These are phyloP conservation scores for Fusarium clavum DNA, from an alignment of 2,329 filamentous ascomycete species.

Conservation along the genomic window DNA sequence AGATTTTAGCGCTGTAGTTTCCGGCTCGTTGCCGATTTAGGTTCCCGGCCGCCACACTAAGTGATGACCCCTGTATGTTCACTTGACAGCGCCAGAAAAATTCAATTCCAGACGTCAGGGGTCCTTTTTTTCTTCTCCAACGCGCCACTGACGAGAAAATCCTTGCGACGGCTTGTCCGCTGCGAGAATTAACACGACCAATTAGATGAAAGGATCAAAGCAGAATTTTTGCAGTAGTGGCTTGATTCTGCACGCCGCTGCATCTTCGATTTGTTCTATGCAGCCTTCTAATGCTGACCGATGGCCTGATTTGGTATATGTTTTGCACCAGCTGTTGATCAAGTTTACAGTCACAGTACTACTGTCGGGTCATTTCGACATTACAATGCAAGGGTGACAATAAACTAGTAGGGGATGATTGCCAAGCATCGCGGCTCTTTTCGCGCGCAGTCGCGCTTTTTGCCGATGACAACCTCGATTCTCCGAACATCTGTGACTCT, in stretches of 20 bases:
- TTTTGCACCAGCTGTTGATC: not conserved
- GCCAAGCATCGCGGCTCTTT: constrained; percentile 24
- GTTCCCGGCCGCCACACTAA: constrained; percentile 18
- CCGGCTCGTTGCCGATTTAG: constrained; percentile 20
- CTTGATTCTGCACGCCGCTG: constrained; percentile 29
- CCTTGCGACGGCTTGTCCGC: constrained; percentile 34
- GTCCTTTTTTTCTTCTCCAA: not conserved
- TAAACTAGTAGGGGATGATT: not conserved
- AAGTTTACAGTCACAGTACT: not conserved
- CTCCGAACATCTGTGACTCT: constrained; percentile 23
- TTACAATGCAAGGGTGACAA: not conserved
- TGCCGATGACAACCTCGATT: constrained; percentile 31
- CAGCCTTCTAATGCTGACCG: constrained; percentile 11
- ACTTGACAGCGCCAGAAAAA: constrained; percentile 10
- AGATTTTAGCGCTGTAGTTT: constrained; percentile 33
- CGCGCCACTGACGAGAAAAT: constrained; percentile 15
- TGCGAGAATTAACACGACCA: constrained; percentile 12
- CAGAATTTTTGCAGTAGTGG: constrained; percentile 15
- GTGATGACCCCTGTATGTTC: not conserved
- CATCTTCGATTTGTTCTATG: constrained; percentile 36
- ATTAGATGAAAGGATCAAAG: not conserved
- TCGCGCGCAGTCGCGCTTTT: not conserved
- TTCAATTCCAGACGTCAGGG: constrained; percentile 11
- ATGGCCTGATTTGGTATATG: constrained; percentile 17
- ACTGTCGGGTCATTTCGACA: constrained; percentile 14